These are phyloP conservation scores for Sisymbrium altissimum DNA, from an alignment of 345 rosid species.

Conservation along the genomic window DNA sequence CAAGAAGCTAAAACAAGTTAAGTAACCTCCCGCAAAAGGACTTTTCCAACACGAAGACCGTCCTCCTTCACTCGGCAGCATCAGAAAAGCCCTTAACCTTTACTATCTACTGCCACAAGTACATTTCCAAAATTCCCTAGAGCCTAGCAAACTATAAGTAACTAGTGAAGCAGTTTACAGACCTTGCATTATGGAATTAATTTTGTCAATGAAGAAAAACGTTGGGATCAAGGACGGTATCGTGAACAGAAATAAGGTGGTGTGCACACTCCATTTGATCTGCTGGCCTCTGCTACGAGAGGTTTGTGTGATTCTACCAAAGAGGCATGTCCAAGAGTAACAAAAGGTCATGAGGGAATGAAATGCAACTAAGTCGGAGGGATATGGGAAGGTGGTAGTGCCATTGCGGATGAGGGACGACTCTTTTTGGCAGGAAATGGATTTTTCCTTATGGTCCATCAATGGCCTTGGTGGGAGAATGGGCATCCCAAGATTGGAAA, in stretches of 20 bases:
- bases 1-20: background rate
- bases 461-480: conserved; percentile 52
- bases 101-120: conserved; percentile 29
- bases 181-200: conserved; percentile 77
- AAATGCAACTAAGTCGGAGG: conserved; percentile 62
- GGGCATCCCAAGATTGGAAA: conserved; percentile 47
- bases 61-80: conserved; percentile 28
- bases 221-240: conserved; percentile 63
- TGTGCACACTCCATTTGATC: conserved; percentile 40
- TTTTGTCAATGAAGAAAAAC: conserved; percentile 79
- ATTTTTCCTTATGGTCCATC: conserved; percentile 61
- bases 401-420: conserved; percentile 55
- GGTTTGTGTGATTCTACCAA: conserved; percentile 55
- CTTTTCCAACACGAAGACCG: conserved; percentile 7
- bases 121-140: conserved; percentile 41
- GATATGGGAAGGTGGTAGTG: conserved; percentile 58
- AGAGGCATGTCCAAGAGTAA: conserved; percentile 66
- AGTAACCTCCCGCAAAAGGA: conserved; percentile 29
- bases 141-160: conserved; percentile 62
- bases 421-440: conserved; percentile 56
- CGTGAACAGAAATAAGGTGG: conserved; percentile 58
- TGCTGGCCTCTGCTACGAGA: conserved; percentile 73
- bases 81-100: conserved; percentile 26
- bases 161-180: conserved; percentile 72
- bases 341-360: conserved; percentile 65